Conservation (phyloP, 2,329 filamentous ascomycete genomes). For the Trichoderma koningiopsis region DNA sequence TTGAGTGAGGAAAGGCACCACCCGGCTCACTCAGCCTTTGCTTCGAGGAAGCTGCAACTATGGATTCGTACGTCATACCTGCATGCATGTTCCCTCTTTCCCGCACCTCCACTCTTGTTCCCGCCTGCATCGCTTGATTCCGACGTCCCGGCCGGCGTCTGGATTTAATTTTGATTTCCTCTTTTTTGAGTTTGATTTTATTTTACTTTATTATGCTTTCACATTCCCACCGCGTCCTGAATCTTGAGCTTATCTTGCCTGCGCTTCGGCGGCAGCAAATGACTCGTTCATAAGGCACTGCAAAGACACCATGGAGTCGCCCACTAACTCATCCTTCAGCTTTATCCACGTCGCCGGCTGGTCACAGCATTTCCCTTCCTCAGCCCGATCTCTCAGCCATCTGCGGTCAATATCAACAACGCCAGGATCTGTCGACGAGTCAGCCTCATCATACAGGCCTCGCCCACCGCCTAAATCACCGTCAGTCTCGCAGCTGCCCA, state of each 20-base stretch:
- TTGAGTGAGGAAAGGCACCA: slow-evolving; percentile 3
- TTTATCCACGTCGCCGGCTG: slow-evolving; percentile 58
- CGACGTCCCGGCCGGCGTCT: not conserved
- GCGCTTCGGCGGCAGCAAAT: not conserved
- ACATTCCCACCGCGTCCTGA: not conserved
- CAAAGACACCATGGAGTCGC: not conserved
- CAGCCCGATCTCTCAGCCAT: slow-evolving; percentile 48
- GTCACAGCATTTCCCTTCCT: slow-evolving; percentile 46
- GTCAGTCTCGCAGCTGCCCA: slow-evolving; percentile 42
- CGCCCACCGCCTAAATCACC: slow-evolving; percentile 44
- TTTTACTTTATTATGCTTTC: not conserved
- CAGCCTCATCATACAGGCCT: slow-evolving; percentile 40
- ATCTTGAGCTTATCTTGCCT: not conserved
- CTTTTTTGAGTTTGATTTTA: not conserved
- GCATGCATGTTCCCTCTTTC: slow-evolving; percentile 21
- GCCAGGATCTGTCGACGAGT: slow-evolving; percentile 36
- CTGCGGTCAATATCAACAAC: slow-evolving; percentile 57
- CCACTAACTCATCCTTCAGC: slow-evolving; percentile 39
- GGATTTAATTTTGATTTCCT: not conserved
- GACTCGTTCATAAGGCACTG: not conserved
- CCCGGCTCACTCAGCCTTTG: slow-evolving; percentile 9
- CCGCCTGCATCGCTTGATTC: slow-evolving; percentile 11
- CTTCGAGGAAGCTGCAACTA: slow-evolving; percentile 26
- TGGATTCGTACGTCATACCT: slow-evolving; percentile 38
- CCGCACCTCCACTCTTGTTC: not conserved